These are phyloP conservation scores for Camelina sativa DNA, from an alignment of 345 rosid genomes.

Conservation along the genomic window DNA sequence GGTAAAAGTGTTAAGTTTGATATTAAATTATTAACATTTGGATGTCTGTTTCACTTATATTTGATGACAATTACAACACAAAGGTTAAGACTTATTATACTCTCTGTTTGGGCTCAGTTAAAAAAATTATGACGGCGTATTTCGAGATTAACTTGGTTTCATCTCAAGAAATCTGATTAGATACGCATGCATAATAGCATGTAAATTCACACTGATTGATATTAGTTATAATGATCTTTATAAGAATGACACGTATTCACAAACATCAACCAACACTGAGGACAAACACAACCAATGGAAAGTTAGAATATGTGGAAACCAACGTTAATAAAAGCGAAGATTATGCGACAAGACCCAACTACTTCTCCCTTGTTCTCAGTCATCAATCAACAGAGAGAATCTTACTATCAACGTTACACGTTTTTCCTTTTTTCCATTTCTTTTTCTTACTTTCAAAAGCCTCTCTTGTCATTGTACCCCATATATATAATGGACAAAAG, in stretches of 20 bases:
- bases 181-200: slow-evolving; percentile 21
- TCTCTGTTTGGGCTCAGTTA: not conserved
- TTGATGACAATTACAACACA: not conserved
- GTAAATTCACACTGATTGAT: not conserved
- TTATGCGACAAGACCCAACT: slow-evolving; percentile 47
- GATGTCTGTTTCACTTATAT: not conserved
- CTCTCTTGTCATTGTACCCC: slow-evolving; percentile 31
- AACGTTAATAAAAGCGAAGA: slow-evolving; percentile 40
- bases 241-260: slow-evolving; percentile 27
- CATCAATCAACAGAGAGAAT: slow-evolving; percentile 42
- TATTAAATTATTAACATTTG: not conserved
- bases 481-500: slow-evolving; percentile 2
- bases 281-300: slow-evolving; percentile 31
- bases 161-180: not conserved
- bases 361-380: slow-evolving; percentile 33
- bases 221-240: not conserved
- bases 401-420: slow-evolving; percentile 40
- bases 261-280: slow-evolving; percentile 28
- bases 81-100: not conserved
- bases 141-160: slow-evolving; percentile 6
- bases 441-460: slow-evolving; percentile 27
- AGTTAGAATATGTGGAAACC: slow-evolving; percentile 34
- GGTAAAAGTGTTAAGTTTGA: not conserved
- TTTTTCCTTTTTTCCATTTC: slow-evolving; percentile 17
- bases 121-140: not conserved